Percentiles rank a stretch among this genome's conserved stretches.
Evolutionary conservation across 345 rosid genomes (phyloP).

Genomic region (Litchi chinensis): DNA sequence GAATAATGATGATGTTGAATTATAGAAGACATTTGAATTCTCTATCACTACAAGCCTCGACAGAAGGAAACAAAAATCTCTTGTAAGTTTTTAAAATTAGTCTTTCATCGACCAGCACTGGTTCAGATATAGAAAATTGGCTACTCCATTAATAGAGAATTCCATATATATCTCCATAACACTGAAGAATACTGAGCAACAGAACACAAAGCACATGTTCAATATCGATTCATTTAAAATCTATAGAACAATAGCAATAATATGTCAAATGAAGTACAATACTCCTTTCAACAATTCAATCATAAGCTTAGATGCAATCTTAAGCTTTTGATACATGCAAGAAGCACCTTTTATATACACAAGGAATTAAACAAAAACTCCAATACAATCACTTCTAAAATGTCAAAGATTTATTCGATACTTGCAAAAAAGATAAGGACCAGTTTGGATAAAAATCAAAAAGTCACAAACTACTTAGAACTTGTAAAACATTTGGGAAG

Average conservation of each 20-base stretch:
- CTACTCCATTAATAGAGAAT: background rate
- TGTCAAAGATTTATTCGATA: too few relatives aligned
- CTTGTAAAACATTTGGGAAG: too few relatives aligned
- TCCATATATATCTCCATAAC: background rate
- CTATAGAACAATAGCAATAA: background rate
- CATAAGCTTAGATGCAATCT: too few relatives aligned
- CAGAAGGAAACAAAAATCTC: conserved; percentile 4
- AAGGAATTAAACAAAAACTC: too few relatives aligned
- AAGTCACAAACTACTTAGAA: too few relatives aligned
- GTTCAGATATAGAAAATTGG: background rate
- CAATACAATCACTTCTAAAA: too few relatives aligned
- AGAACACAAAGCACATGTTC: background rate
- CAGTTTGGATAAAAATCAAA: too few relatives aligned
- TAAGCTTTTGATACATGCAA: too few relatives aligned
- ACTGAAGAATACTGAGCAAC: background rate
- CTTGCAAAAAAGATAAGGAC: too few relatives aligned
- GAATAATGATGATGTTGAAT: background rate
- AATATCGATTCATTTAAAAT: background rate
- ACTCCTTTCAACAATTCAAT: too few relatives aligned
- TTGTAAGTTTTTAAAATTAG: background rate
- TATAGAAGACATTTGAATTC: background rate
- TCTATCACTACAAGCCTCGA: background rate
- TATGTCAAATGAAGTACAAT: too few relatives aligned
- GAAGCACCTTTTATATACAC: too few relatives aligned
- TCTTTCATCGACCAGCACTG: background rate